Evolutionary conservation across 2,329 filamentous ascomycete species (phyloP), one percentile per base, ranked within the genome.

Genomic region (Trichoderma atroviride): DNA sequence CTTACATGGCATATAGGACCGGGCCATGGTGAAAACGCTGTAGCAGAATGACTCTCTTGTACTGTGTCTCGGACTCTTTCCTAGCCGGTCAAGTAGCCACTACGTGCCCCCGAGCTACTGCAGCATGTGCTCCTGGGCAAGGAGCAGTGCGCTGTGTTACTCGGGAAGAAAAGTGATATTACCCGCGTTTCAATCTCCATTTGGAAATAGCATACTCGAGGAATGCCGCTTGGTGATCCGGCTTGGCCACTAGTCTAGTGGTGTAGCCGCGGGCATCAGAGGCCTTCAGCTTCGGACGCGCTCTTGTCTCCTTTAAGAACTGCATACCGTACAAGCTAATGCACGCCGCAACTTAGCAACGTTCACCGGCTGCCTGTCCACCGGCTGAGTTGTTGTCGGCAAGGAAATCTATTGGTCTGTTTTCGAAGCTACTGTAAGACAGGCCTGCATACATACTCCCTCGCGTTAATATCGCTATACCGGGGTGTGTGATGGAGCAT

Each of bases 391-490:
- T n/a, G 27, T 14, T n/a, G 57, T 13, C 27, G 33, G 27, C 19
- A 33, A 29, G 62, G 52, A 2, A 33, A 6, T n/a, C 22, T n/a
- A 57, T 58, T 66, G 63, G 61, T 24, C n/a, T 31, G 24, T 5
- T 14, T 11, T 57, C 2, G 40, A 52, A 5, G 55, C 13, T 24
- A 40, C 16, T 19, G 22, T 64, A 31, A 65, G 52, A 31, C 62
- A 16, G 13, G 3, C 22, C 33, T 56, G 52, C 33, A 59, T 31
- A 11, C 33, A 52, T 31, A 14, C 29, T 19, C 29, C 64, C 55
- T 67, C 40, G 55, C 55, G 6, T 52, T 10, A 5, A 52, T 52
- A 59, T 29, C 64, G 29, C 55, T 59, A 37, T 67, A 67, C 27
- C 40, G 29, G 52, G 31, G 55, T 31, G 43, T n/a, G 29, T 27